Evolutionary conservation across 139 green algal species (phyloP).

Genomic region (Tetraselmis striata): DNA sequence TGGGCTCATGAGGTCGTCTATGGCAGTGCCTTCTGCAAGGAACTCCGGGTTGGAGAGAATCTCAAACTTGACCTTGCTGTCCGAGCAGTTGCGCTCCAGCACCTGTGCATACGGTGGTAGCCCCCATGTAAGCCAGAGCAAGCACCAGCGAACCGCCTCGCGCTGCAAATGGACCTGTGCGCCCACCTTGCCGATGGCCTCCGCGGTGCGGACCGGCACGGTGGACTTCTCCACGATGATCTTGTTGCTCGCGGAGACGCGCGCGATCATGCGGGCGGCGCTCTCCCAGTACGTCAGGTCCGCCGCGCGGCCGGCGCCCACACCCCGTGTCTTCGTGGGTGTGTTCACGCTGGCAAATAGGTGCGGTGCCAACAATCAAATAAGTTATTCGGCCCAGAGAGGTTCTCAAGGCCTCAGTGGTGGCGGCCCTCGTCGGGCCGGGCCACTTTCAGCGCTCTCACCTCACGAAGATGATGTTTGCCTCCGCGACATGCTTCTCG

Average conservation of each 20-base stretch:
- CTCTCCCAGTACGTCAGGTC: constrained; percentile 99
- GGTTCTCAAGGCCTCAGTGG: too few relatives aligned
- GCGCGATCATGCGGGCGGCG: constrained; percentile 89
- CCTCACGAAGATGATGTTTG: constrained; percentile 96
- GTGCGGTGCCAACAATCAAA: not conserved
- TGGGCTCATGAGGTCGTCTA: constrained; percentile 71
- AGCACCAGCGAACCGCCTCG: not conserved
- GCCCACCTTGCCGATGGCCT: constrained; percentile 91
- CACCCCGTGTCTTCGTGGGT: constrained; percentile 92
- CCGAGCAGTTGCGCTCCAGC: constrained; percentile 65
- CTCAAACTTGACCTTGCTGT: constrained; percentile 77
- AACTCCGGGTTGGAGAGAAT: constrained; percentile 95
- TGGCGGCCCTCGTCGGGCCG: too few relatives aligned
- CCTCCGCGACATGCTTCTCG: constrained; percentile 86
- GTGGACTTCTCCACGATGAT: constrained; percentile 99
- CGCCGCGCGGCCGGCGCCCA: constrained; percentile 93
- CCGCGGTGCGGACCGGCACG: constrained; percentile 97
- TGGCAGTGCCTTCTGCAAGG: constrained; percentile 83
- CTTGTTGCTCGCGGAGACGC: constrained; percentile 76
- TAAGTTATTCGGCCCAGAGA: too few relatives aligned
- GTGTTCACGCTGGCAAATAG: constrained; percentile 83
- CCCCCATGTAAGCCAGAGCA: not conserved
- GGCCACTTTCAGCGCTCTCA: too few relatives aligned
- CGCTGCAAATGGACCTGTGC: too few relatives aligned
- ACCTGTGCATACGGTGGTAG: constrained; percentile 60